These are phyloP conservation scores for Fusarium coicis DNA, from an alignment of 2,329 filamentous ascomycete species.

Conservation along the genomic window DNA sequence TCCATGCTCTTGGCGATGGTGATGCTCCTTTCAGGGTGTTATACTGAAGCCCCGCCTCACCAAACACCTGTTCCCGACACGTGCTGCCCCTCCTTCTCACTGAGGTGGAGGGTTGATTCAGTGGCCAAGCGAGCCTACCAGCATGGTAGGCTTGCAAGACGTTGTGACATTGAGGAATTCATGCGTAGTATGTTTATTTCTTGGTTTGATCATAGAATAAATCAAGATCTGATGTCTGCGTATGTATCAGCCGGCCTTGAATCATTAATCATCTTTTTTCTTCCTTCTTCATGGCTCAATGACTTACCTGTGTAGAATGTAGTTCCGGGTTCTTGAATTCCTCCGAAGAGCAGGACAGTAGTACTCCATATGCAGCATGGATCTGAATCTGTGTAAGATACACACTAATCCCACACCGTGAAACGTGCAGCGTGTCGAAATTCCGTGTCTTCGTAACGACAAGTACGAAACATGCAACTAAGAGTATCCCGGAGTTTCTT, in stretches of 20 bases:
- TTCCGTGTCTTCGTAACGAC: background rate
- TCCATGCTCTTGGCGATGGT: slow-evolving; percentile 5
- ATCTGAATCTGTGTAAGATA: slow-evolving; percentile 2
- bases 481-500: background rate
- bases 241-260: background rate
- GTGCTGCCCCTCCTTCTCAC: slow-evolving; percentile 30
- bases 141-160: background rate
- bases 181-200: background rate
- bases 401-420: slow-evolving; percentile 5
- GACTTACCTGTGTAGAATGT: slow-evolving; percentile 16
- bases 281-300: background rate
- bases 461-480: slow-evolving; percentile 13
- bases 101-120: slow-evolving; percentile 29
- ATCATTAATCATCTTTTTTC: background rate
- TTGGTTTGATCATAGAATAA: background rate
- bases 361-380: background rate
- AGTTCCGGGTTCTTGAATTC: slow-evolving; percentile 3
- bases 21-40: slow-evolving; percentile 8
- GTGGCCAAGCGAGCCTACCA: slow-evolving; percentile 12
- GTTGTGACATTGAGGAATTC: background rate
- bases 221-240: background rate
- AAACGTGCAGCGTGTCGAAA: slow-evolving; percentile 24
- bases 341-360: background rate
- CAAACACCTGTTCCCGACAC: slow-evolving; percentile 20
- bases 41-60: slow-evolving; percentile 28